phyloP scores from a whole-genome alignment of 306 rosid species.

The Purshia tridentata region DNA sequence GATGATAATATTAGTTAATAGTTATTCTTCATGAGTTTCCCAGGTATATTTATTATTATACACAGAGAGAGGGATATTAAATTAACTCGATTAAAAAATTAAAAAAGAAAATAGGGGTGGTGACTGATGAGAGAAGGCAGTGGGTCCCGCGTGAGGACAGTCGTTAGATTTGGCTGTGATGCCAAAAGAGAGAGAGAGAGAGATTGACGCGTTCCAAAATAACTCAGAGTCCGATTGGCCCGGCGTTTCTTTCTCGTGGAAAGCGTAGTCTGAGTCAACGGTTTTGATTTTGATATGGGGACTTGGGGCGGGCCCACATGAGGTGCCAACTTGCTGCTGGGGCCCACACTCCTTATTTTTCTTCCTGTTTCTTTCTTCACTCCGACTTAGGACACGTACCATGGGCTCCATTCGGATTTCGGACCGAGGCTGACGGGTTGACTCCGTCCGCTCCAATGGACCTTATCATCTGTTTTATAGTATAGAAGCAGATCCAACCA shows the following conservation, averaged over 20 bases:
- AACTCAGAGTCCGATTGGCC: slow-evolving; percentile 33
- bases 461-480: slow-evolving; percentile 5
- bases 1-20: not conserved
- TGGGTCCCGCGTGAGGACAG: not conserved
- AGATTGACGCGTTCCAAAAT: slow-evolving; percentile 49
- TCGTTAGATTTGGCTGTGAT: not conserved
- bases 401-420: slow-evolving; percentile 16
- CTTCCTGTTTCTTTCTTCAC: too few relatives aligned
- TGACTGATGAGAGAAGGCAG: not conserved
- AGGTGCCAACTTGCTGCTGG: not conserved
- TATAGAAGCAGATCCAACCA: not conserved
- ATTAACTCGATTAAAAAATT: too few relatives aligned
- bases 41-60: not conserved
- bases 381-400: not conserved
- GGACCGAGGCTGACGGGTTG: slow-evolving; percentile 33
- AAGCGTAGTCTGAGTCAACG: slow-evolving; percentile 51
- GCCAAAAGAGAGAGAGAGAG: slow-evolving; percentile 3
- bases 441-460: slow-evolving; percentile 12
- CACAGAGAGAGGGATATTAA: too few relatives aligned
- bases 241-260: slow-evolving; percentile 43
- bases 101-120: too few relatives aligned
- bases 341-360: not conserved
- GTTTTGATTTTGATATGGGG: not conserved
- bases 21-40: not conserved
- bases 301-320: too few relatives aligned